Base-by-base conservation (phyloP, 192 early-diverging fungal genomes). In the Rhizophlyctis rosea region DNA sequence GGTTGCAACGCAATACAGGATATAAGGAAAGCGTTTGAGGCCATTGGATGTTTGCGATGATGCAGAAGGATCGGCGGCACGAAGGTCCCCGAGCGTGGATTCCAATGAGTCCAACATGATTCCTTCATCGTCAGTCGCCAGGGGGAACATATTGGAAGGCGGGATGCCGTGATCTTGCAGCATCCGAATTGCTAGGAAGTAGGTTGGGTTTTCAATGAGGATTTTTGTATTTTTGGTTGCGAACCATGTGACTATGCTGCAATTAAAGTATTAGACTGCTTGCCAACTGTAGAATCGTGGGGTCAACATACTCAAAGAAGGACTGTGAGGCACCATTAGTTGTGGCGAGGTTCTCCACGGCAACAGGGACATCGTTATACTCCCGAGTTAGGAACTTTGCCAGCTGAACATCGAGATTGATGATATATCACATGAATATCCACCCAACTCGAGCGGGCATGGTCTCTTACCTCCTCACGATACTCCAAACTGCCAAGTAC, bases 131-230 rank as follows among this genome's bases (percentile, higher is more conserved):
- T 80, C 78, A 24, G 65, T 52, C 51, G 64, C 48, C n/a, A 80
- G 36, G 11, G 54, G 48, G 47, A 69, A 18, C 28, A 72, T 36
- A n/a, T 52, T 24, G 1, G 13, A 1, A 1, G 4, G 11, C 4
- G 32, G 29, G 54, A 80, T 51, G 23, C 72, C 75, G 49, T 74
- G 63, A 60, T 80, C 78, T 60, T 65, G 16, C 1, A 80, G 50
- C 21, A 78, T 62, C 3, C 60, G 36, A 23, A 75, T 32, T 25
- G 78, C 78, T 5, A 80, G 67, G 58, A 80, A 80, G 56, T 80
- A 80, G 14, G 78, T 75, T 13, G 78, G 78, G 48, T 79, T 57
- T 57, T 80, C 76, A 29, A 80, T 54, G 25, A 73, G 36, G 27
- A 80, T 50, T 11, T 58, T 25, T 1, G 78, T 80, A 21, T 48